Conservation (phyloP, 805 yeast species). For the Isabelozyma pseudorhagii region DNA sequence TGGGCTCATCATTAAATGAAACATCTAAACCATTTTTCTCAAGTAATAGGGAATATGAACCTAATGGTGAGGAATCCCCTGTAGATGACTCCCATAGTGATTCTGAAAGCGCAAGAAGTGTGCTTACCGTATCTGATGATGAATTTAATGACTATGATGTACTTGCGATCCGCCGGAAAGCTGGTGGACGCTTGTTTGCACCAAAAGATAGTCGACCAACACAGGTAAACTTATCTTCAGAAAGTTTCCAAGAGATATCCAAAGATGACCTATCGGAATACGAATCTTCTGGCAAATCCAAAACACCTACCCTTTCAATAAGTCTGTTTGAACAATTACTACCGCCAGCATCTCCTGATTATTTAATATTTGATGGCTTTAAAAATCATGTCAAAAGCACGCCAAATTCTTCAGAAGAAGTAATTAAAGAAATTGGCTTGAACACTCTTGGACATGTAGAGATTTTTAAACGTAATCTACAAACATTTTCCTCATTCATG, state of each 20-base stretch:
- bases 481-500: neutral
- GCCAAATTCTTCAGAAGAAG: neutral
- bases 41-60: neutral
- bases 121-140: neutral
- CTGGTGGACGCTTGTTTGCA: neutral
- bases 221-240: neutral
- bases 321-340: neutral
- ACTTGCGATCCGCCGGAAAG: neutral
- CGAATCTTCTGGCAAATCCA: neutral
- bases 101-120: neutral
- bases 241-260: neutral
- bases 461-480: neutral
- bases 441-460: neutral
- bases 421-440: neutral
- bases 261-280: neutral
- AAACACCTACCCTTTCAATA: neutral
- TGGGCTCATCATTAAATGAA: neutral
- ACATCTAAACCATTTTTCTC: neutral
- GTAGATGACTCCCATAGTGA: neutral
- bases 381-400: neutral
- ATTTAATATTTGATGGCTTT: neutral
- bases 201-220: neutral
- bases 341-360: neutral
- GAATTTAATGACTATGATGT: neutral
- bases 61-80: neutral